Evolutionary conservation across 2,329 filamentous ascomycete species (phyloP).

Genomic region (Aspergillus hortae): DNA sequence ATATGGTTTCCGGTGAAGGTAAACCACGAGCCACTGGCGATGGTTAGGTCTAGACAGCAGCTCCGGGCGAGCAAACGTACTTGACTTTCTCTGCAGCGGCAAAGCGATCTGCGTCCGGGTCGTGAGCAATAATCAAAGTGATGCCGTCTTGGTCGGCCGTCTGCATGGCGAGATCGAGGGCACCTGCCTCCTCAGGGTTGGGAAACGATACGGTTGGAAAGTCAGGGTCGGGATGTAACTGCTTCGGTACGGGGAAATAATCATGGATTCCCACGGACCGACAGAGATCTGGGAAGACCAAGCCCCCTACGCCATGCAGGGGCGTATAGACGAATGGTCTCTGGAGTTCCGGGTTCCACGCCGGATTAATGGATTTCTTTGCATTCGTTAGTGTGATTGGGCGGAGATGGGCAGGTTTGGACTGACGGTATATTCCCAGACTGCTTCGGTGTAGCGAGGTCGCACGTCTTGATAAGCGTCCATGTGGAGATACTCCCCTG

Average conservation of each 20-base stretch:
- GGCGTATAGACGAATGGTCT: conserved; percentile 42
- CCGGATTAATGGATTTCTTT: conserved; percentile 31
- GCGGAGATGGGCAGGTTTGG: background rate
- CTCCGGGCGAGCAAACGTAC: conserved; percentile 22
- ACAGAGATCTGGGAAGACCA: conserved; percentile 33
- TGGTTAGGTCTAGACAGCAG: background rate
- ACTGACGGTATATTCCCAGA: conserved; percentile 32
- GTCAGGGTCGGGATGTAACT: conserved; percentile 58
- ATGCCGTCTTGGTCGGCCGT: conserved; percentile 50
- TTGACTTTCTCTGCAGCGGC: conserved; percentile 57
- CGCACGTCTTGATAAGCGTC: conserved; percentile 27
- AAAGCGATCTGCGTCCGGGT: conserved; percentile 64
- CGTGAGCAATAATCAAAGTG: conserved; percentile 57
- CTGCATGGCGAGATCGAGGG: conserved; percentile 56
- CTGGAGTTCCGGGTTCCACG: conserved; percentile 18
- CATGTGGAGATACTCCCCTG: conserved; percentile 28
- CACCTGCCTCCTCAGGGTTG: conserved; percentile 63
- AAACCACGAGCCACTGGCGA: conserved; percentile 50
- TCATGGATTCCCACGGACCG: conserved; percentile 29
- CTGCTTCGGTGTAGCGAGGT: conserved; percentile 26
- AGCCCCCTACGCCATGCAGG: conserved; percentile 38
- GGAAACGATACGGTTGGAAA: conserved; percentile 64
- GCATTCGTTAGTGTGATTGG: conserved; percentile 10
- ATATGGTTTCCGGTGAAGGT: conserved; percentile 65
- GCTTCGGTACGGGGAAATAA: conserved; percentile 38